Evolutionary conservation across 2,329 filamentous ascomycete species (phyloP), one percentile per base, ranked within the genome.

Genomic region (Neofusicoccum sp.): DNA sequence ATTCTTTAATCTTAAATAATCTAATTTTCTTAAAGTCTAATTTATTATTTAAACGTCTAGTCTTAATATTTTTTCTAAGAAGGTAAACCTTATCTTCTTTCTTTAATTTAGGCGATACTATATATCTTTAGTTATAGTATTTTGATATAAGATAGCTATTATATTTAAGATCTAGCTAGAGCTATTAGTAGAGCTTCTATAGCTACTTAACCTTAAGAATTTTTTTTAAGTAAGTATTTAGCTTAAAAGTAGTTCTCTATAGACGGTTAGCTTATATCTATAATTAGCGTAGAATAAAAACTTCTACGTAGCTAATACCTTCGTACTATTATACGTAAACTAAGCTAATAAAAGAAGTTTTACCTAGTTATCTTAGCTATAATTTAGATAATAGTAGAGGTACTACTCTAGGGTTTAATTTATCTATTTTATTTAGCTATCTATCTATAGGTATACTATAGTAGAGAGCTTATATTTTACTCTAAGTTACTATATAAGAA

Each of bases 341-440:
- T 49, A 8, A 9, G 20, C 28, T 49, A 49, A 24, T 7, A 16
- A 24, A 9, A 49, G 45, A 7, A 49, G 45, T 33, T 26, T 31
- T 62, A 7, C 31, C 20, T 62, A 66, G 40, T 63, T 60, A 58
- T 62, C 38, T 57, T 65, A 64, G 36, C 47, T 4, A 57, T 63
- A 60, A 48, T 65, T 64, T 48, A 63, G 48, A 49, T 65, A 65
- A 12, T 34, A 43, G 20, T 41, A 12, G 48, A 65, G 49, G 33
- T 63, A 64, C 51, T 60, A 41, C 58, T 65, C 20, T 26, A 65
- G 9, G 16, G 43, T 62, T 44, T 63, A 63, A 26, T 65, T 66
- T 45, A 44, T 65, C 41, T 40, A 44, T 63, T 63, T 31, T 33
- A 38, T 66, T 53, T 62, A 60, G n/a, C 48, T 40, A 56, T 63